Base-by-base conservation (phyloP, 2,329 filamentous ascomycete genomes). In the Ascochyta clinopodiicola region DNA sequence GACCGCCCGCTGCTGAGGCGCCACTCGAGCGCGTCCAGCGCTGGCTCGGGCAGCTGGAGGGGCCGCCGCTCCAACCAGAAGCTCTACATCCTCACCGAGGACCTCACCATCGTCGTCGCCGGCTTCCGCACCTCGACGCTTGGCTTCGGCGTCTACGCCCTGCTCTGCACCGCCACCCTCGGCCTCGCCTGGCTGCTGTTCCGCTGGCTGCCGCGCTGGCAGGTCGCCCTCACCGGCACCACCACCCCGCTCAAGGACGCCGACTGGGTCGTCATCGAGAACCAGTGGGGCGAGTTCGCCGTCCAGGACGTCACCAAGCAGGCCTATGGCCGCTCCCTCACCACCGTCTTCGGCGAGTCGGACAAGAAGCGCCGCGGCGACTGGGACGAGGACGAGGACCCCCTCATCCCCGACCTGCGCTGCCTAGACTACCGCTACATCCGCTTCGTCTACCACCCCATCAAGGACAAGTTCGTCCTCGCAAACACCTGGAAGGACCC, bases 401-500 rank as follows among this genome's bases (percentile, higher is more conserved):
- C 92, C 2, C 83, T 95, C 22, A 79, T 99, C 60, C 82, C 85
- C 15, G 80, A 88, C 56, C 82, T 99, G 17, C 87, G 89, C 24
- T 89, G 88, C 48, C 80, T 99, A 53, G 91, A 96, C 69, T 99
- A 98, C 75, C 88, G 95, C 62, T 98, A 99, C 71, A 89, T 99
- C 60, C 89, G 92, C 44, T 92, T 99, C 67, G 94, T 89, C 71
- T 98, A 90, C 71, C 91, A 99, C 69, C 92, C 94, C 1, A 71
- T 91, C 12, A 90, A 91, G 68, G 95, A 97, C 77, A 95, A 89
- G 75, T 98, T 98, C 64, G 80, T 93, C 25, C 82, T 96, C 3
- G 90, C 88, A 55, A 93, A 87, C 68, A 91, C 91, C 29, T 99
- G 95, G 95, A 96, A 96, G 75, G 95, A 99, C 68, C 92, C 94